Conservation (phyloP, 1,139 yeast species). For the Pichia sp. region DNA sequence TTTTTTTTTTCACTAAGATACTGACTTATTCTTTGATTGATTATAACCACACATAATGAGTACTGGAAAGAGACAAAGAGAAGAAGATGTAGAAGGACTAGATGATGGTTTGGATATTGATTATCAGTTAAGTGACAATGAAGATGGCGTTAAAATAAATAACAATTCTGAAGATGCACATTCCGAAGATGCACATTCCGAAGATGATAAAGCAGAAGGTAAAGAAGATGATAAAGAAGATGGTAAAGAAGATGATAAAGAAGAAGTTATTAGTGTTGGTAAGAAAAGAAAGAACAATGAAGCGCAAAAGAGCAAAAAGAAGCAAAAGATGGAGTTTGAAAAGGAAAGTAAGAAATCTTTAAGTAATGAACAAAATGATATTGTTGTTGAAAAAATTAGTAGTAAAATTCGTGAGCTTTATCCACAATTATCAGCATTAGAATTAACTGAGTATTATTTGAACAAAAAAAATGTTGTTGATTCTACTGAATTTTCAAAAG, state of each 20-base stretch:
- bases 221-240: slow-evolving; percentile 6
- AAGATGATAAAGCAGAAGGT: slow-evolving; percentile 21
- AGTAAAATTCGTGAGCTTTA: slow-evolving; percentile 43
- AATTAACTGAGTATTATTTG: slow-evolving; percentile 52
- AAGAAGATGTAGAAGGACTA: slow-evolving; percentile 42
- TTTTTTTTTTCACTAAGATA: not conserved
- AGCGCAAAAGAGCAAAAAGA: slow-evolving; percentile 45
- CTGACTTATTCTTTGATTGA: not conserved
- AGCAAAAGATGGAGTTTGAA: slow-evolving; percentile 53
- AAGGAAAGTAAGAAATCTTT: slow-evolving; percentile 44
- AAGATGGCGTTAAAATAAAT: slow-evolving; percentile 24
- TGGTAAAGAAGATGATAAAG: not conserved
- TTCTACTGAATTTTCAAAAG: slow-evolving; percentile 43
- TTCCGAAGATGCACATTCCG: too few relatives aligned
- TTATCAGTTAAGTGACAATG: slow-evolving; percentile 29
- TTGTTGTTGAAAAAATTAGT: slow-evolving; percentile 56
- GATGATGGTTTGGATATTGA: slow-evolving; percentile 57
- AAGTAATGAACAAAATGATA: slow-evolving; percentile 45
- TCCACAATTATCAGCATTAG: slow-evolving; percentile 55
- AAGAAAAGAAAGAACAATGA: slow-evolving; percentile 29
- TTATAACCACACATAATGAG: not conserved
- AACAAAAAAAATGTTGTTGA: slow-evolving; percentile 43
- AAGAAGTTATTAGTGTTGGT: slow-evolving; percentile 2
- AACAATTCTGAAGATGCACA: too few relatives aligned
- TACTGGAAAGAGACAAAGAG: not conserved